A percentile compares a stretch with the other conserved stretches of the same genome.
Evolutionary conservation across 2,329 filamentous ascomycete species (phyloP).

Genomic region (Penicillium sclerotigenum): DNA sequence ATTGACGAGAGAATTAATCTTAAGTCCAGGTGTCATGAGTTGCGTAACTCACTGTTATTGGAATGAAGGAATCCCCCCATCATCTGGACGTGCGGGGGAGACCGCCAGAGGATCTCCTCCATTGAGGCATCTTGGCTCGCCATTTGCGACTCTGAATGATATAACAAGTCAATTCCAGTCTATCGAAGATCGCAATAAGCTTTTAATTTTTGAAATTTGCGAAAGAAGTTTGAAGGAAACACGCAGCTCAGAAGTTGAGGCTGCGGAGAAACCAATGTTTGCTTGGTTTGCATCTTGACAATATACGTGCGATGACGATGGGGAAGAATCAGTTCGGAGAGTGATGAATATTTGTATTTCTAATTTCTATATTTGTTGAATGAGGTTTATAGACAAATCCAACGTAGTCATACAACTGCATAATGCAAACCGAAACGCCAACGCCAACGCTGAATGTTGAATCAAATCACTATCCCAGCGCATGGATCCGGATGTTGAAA

Average conservation of each 20-base stretch:
- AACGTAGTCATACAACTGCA: not conserved
- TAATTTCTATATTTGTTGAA: not conserved
- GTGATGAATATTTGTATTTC: not conserved
- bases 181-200: not conserved
- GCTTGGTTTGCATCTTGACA: slow-evolving; percentile 26
- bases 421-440: slow-evolving; percentile 15
- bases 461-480: slow-evolving; percentile 19
- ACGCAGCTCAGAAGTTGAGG: slow-evolving; percentile 1
- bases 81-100: slow-evolving; percentile 45
- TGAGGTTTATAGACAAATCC: not conserved
- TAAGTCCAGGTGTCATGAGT: not conserved
- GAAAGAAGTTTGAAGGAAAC: not conserved
- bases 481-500: slow-evolving; percentile 30
- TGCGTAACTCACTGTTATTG: slow-evolving; percentile 40
- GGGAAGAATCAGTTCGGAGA: not conserved
- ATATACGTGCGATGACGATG: not conserved
- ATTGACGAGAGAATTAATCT: not conserved
- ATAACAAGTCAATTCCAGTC: not conserved
- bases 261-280: slow-evolving; percentile 24
- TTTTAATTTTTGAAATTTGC: not conserved
- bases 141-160: slow-evolving; percentile 24
- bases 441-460: slow-evolving; percentile 33
- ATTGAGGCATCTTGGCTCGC: slow-evolving; percentile 38
- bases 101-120: slow-evolving; percentile 47
- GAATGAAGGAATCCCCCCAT: slow-evolving; percentile 47